Percentiles rank a stretch among this genome's conserved stretches.
Conservation (phyloP, 2,329 filamentous ascomycete species). For the Emmonsia crescens region DNA sequence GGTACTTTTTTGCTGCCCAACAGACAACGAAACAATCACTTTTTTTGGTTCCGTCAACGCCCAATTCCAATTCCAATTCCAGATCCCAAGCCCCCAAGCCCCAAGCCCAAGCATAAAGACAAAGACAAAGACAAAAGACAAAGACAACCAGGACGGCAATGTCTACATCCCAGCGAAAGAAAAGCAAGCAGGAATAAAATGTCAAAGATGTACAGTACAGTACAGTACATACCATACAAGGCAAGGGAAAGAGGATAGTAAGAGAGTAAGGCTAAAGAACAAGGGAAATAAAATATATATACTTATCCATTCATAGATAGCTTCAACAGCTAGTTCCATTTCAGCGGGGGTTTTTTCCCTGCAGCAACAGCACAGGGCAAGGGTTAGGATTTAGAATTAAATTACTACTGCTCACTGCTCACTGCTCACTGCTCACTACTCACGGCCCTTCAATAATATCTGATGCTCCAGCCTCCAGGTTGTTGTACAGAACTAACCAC, state of each 20-base stretch:
- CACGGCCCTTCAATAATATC: background rate
- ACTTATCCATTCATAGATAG: background rate
- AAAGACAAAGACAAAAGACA: too few relatives aligned
- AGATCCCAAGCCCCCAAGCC: too few relatives aligned
- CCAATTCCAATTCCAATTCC: background rate
- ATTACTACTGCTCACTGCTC: background rate
- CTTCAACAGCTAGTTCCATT: background rate
- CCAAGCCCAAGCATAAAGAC: background rate
- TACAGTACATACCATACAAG: too few relatives aligned
- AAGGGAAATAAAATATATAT: background rate
- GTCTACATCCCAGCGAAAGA: background rate
- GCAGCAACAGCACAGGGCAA: background rate
- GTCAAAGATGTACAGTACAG: too few relatives aligned
- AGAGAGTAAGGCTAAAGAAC: too few relatives aligned
- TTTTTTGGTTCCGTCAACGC: background rate
- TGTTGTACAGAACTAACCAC: background rate
- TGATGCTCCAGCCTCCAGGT: background rate
- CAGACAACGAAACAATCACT: background rate
- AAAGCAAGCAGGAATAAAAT: background rate
- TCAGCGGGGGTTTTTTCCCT: background rate
- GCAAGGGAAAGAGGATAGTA: background rate
- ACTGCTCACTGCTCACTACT: background rate
- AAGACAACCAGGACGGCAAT: background rate
- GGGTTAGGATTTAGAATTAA: background rate
- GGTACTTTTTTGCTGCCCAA: slow-evolving; percentile 12